Base-by-base conservation (phyloP, 2,329 filamentous ascomycete genomes). In the Talaromyces sp. region DNA sequence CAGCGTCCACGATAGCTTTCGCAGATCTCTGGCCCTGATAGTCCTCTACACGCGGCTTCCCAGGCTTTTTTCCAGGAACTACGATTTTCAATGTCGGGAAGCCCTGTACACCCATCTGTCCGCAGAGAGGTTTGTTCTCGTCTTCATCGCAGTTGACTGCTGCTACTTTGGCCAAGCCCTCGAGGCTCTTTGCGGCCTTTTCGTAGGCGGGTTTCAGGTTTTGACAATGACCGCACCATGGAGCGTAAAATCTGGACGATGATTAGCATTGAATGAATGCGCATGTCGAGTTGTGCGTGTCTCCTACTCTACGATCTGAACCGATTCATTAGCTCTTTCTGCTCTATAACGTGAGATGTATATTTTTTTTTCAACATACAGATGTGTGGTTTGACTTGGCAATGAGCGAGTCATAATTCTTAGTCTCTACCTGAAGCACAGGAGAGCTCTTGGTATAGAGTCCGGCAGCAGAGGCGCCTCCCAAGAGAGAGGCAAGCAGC, bases 51-150 rank as follows among this genome's bases (percentile, higher is more conserved):
- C 86, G 83, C 1, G 95, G 94, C 72, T 87, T 89, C 62, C 89
- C 89, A 34, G 84, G 79, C 77, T 93, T 96, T 79, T 91, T 92
- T 66, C 89, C 87, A 0, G 95, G 95, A 27, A 87, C 88, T 59
- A 98, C 87, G 55, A 96, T 94, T 83, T 99, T 99, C 66, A 99
- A 82, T 0, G 95, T 98, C 0, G 95, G 95, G 79, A 97, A 99
- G 62, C 95, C 95, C 78, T 96, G 84, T 5, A 99, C 86, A 60
- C 92, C 94, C 85, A 97, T 90, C 67, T 83, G 79, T 54, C 89
- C 87, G 75, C 95, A 99, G 68, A 97, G 85, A 2, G 83, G 82
- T 81, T 98, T 98, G 83, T 98, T 99, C 66, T 82, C 79, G 59
- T 97, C 94, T 34, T 96, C 92, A 71, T 99, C 94, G 76, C 95